Evolutionary conservation across 2,329 filamentous ascomycete genomes (phyloP).

Genomic region (Claviceps humidiphila): DNA sequence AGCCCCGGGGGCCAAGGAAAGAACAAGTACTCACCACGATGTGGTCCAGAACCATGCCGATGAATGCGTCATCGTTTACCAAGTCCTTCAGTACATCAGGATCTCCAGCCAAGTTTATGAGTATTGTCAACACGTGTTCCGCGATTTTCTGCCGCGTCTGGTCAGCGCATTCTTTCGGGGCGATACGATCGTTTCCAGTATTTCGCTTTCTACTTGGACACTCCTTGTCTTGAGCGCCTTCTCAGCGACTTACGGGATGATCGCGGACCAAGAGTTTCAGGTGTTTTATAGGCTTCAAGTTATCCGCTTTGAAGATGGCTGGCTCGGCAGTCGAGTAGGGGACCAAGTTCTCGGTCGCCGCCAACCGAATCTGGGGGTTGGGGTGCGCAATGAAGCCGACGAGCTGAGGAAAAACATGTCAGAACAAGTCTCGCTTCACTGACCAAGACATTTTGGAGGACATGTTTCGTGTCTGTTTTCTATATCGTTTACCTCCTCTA

Average conservation of each 20-base stretch:
- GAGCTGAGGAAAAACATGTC: conserved; percentile 38
- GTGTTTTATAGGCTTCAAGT: conserved; percentile 69
- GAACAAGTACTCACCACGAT: conserved; percentile 47
- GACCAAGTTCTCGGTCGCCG: conserved; percentile 76
- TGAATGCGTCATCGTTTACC: conserved; percentile 65
- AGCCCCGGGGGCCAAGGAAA: background rate
- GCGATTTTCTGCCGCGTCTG: conserved; percentile 54
- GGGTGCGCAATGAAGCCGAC: conserved; percentile 89
- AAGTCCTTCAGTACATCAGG: conserved; percentile 59
- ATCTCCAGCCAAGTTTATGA: conserved; percentile 76
- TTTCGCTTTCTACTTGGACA: no score
- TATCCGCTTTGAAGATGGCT: conserved; percentile 68
- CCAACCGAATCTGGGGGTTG: conserved; percentile 77
- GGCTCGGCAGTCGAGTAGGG: conserved; percentile 66
- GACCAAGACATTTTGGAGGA: background rate
- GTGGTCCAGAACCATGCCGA: conserved; percentile 58
- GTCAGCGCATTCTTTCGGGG: background rate
- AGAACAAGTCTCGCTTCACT: background rate
- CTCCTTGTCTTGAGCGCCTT: background rate
- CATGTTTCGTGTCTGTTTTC: background rate
- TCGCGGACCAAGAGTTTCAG: conserved; percentile 79
- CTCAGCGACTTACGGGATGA: conserved; percentile 48
- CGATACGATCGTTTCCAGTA: no score
- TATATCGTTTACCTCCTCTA: conserved; percentile 51
- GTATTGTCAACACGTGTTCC: conserved; percentile 82